Conservation (phyloP, 345 rosid species). For the Firmiana major region DNA sequence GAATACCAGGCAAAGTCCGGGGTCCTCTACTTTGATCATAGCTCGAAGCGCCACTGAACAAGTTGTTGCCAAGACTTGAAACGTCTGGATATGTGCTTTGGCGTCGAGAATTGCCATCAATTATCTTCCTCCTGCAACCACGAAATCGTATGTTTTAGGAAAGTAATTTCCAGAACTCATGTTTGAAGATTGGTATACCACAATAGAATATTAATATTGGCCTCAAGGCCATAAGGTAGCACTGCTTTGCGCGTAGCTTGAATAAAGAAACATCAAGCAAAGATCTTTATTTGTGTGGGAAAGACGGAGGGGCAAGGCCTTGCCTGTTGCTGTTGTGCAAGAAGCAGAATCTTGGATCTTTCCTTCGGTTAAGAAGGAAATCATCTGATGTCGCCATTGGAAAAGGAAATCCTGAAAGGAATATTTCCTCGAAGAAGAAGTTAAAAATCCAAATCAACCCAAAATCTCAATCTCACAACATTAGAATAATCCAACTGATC, state of each 20-base stretch:
- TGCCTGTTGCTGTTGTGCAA: background rate
- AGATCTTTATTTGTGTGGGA: background rate
- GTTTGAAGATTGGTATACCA: no score
- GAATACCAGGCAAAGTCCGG: background rate
- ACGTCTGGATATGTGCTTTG: background rate
- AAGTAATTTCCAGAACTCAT: background rate
- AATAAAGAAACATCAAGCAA: background rate
- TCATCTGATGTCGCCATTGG: background rate
- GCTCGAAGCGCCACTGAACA: background rate
- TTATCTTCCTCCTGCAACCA: background rate
- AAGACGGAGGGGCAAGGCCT: background rate
- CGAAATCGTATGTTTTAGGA: background rate
- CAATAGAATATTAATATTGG: no score
- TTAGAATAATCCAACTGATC: background rate
- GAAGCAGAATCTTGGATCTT: background rate
- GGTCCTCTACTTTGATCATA: background rate
- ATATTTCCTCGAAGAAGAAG: background rate
- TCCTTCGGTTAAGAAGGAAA: no score
- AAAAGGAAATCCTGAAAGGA: background rate
- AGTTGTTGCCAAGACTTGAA: background rate
- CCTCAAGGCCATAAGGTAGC: background rate
- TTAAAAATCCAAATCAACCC: background rate
- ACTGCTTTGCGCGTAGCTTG: background rate
- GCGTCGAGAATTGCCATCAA: background rate
- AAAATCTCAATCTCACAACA: background rate